These are phyloP conservation scores for Melianthus villosus DNA, from an alignment of 441 rosid genomes.

Conservation along the genomic window DNA sequence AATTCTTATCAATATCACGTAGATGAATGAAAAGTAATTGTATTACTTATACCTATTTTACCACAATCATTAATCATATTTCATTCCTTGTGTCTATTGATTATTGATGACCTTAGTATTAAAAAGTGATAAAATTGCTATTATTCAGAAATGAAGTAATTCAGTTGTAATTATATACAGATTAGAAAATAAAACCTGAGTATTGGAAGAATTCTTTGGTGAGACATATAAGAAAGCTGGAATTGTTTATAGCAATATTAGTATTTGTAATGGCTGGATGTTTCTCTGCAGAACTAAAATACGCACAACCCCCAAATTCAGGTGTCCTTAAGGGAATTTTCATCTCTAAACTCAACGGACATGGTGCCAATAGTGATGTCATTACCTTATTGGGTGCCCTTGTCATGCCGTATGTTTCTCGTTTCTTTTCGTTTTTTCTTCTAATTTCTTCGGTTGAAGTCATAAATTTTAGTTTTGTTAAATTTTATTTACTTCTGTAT, in stretches of 20 bases:
- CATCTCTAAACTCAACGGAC: slow-evolving; percentile 37
- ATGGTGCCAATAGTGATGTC: slow-evolving; percentile 39
- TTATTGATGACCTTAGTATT: too few species aligned
- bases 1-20: background rate
- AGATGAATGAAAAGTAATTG: background rate
- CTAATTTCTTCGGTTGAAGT: background rate
- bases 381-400: slow-evolving; percentile 61
- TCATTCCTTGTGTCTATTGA: background rate
- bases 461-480: background rate
- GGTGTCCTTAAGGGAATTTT: slow-evolving; percentile 48
- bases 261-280: slow-evolving; percentile 56
- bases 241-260: slow-evolving; percentile 32
- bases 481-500: background rate
- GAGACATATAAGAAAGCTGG: slow-evolving; percentile 45
- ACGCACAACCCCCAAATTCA: slow-evolving; percentile 35
- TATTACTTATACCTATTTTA: background rate
- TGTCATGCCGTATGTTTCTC: slow-evolving; percentile 62
- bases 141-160: too few species aligned
- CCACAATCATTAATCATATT: background rate
- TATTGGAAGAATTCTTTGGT: background rate
- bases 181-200: too few species aligned
- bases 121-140: too few species aligned
- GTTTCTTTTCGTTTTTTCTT: too few species aligned
- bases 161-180: too few species aligned
- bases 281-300: slow-evolving; percentile 50